Conservation (phyloP, 306 rosid genomes). For the Abrus pulchellus region DNA sequence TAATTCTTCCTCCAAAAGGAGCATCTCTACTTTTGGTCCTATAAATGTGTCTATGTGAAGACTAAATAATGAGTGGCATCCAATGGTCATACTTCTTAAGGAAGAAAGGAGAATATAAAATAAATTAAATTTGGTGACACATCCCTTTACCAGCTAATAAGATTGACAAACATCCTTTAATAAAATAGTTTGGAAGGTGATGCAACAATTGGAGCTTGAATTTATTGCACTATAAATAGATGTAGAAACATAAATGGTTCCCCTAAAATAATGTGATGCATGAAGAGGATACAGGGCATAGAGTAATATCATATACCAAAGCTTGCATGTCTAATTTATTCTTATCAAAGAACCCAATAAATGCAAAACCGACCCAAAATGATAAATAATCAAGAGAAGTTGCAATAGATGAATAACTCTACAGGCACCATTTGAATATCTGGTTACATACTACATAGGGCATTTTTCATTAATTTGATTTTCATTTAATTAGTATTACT, state of each 20-base stretch:
- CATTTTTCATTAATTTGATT: too few relatives aligned
- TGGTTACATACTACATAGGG: too few relatives aligned
- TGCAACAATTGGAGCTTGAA: neutral
- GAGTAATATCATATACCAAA: constrained; percentile 4
- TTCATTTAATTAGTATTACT: too few relatives aligned
- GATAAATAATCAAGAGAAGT: neutral
- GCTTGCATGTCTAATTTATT: neutral
- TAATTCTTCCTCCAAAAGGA: too few relatives aligned
- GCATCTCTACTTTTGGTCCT: too few relatives aligned
- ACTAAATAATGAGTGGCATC: too few relatives aligned
- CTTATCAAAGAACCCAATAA: neutral
- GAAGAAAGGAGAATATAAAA: too few relatives aligned
- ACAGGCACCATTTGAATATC: neutral
- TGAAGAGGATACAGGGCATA: neutral
- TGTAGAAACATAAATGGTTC: neutral
- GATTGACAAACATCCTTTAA: too few relatives aligned
- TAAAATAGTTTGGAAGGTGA: neutral
- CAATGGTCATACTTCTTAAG: too few relatives aligned
- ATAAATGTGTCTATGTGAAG: too few relatives aligned
- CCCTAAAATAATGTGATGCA: neutral
- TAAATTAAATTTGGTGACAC: too few relatives aligned
- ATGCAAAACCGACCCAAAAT: neutral
- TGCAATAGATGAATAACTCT: neutral
- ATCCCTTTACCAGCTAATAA: too few relatives aligned
- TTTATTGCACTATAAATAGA: neutral